Evolutionary conservation across 1,284 basidiomycete species (phyloP).

Genomic region (Rhodotorula sp.): DNA sequence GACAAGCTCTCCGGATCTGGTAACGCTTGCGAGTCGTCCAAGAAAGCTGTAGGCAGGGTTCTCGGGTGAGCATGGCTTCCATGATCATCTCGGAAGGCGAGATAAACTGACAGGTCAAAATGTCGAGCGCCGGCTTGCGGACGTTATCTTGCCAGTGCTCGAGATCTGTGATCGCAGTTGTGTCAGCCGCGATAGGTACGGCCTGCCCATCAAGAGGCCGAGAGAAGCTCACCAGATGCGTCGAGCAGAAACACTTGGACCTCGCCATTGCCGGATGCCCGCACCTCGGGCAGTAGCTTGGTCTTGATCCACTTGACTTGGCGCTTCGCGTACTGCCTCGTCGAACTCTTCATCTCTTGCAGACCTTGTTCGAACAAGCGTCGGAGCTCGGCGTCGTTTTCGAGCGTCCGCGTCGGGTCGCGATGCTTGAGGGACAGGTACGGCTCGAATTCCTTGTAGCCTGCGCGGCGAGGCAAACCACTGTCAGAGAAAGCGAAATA

Average conservation of each 20-base stretch:
- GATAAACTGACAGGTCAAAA: conserved; percentile 33
- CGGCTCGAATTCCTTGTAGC: conserved; percentile 82
- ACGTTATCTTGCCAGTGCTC: conserved; percentile 59
- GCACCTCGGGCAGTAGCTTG: conserved; percentile 77
- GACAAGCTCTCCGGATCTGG: conserved; percentile 64
- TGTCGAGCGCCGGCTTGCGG: conserved; percentile 39
- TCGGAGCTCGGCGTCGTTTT: conserved; percentile 11
- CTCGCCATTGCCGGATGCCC: conserved; percentile 50
- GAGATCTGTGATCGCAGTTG: conserved; percentile 54
- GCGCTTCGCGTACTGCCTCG: conserved; percentile 85
- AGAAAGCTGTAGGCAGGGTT: conserved; percentile 59
- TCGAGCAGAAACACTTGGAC: conserved; percentile 63
- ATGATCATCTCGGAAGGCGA: background rate
- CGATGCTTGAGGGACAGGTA: conserved; percentile 56
- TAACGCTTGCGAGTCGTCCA: conserved; percentile 55
- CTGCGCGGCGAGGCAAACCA: conserved; percentile 52
- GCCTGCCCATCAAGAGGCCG: no score
- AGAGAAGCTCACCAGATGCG: conserved; percentile 61
- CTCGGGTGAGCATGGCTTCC: background rate
- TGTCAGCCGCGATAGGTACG: background rate
- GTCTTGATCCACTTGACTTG: conserved; percentile 92
- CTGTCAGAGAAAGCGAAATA: background rate
- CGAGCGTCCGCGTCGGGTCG: conserved; percentile 48
- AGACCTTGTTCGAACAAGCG: conserved; percentile 61
- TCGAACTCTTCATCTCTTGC: conserved; percentile 79